Base-by-base conservation (phyloP, 768 basidiomycete genomes). In the Russula griseocarnosa region DNA sequence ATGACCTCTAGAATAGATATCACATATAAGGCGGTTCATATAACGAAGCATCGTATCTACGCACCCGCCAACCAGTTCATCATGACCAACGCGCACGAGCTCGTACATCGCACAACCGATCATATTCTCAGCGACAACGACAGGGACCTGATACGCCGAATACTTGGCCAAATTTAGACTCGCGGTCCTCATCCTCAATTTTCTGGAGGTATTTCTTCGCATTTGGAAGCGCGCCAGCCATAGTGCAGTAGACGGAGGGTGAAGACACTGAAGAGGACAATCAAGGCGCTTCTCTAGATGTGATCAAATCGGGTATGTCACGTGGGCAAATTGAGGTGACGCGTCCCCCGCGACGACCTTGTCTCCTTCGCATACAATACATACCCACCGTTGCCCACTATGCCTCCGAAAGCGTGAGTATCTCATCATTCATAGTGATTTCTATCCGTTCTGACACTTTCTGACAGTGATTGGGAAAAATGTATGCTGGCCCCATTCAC, bases 81-180 rank as follows among this genome's bases (percentile, higher is more conserved):
- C 92, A 73, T 99, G 97, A 4, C 97, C 97, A 57, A 98, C 97
- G 69, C 97, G 90, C 61, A 96, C 97, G 67, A 98, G 86, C 76
- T 98, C 93, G 77, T 96, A 92, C 97, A 98, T 94, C 69, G 94
- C 96, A 63, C 89, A 90, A 47, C 94, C 94, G 62, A 82, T 82
- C 94, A 96, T 98, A 78, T 95, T 94, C 81, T 88, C 91, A 66
- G 94, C 95, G 73, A 98, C 87, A 71, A 99, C 96, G 79, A 98
- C 96, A 56, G 97, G 97, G 49, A n/a, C 97, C 97, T 44, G 97
- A 99, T 46, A 99, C 97, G 66, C 95, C 95, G 74, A 84, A 94
- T 9, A 96, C 94, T 70, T 87, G 84, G 62, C 92, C 94, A 70
- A 92, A 92, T 68, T 82, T 82, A 67, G 87, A 88, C 78, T 97